Conservation (phyloP, 2,329 filamentous ascomycete species). For the Monosporascus sp. region DNA sequence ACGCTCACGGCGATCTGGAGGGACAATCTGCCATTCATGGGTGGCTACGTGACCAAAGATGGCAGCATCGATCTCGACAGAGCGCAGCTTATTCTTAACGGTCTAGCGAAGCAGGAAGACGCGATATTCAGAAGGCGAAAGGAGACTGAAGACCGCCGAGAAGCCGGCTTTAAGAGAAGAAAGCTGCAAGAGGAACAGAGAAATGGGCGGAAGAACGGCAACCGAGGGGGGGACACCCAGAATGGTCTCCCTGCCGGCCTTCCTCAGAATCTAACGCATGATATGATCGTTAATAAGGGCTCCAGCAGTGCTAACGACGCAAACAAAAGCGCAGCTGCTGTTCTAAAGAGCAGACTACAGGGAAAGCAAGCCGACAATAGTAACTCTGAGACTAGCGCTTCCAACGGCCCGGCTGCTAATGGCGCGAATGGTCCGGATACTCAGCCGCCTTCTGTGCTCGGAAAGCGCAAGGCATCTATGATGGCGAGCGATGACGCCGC, state of each 20-base stretch:
- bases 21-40: constrained; percentile 86
- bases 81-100: constrained; percentile 82
- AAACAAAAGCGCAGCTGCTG: constrained; percentile 92
- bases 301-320: constrained; percentile 68
- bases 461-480: constrained; percentile 73
- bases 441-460: constrained; percentile 47
- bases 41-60: constrained; percentile 93
- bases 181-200: constrained; percentile 61
- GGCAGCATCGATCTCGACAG: constrained; percentile 82
- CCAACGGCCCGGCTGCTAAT: constrained; percentile 11
- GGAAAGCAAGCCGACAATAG: constrained; percentile 15
- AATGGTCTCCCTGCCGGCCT: constrained; percentile 46
- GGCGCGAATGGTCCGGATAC: constrained; percentile 18
- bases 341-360: constrained; percentile 76
- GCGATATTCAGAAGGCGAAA: constrained; percentile 86
- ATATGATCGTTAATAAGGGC: constrained; percentile 77
- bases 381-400: constrained; percentile 19
- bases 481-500: constrained; percentile 57
- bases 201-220: constrained; percentile 28
- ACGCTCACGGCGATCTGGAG: constrained; percentile 96
- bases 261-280: constrained; percentile 67
- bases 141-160: constrained; percentile 77
- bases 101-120: constrained; percentile 88
- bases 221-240: constrained; percentile 13
- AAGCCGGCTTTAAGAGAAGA: constrained; percentile 73